These are phyloP conservation scores for grape (Vitis vinifera) DNA, from an alignment of 164 flowering plant species.

Conservation along the genomic window ASM3070453v1 NC_081819.1:13068501-13069000, in stretches of 20 bases:
- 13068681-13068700: too few relatives aligned
- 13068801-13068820: conserved; percentile 99
- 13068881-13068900: conserved; percentile 84
- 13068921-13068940: conserved; percentile 63
- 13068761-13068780: conserved; percentile 73
- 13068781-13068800: conserved; percentile 77
- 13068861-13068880: conserved; percentile 96
- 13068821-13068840: conserved; percentile 89
- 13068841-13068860: conserved; percentile 83
- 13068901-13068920: conserved; percentile 97
- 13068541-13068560: too few relatives aligned
- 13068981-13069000: neutral
- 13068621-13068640: too few relatives aligned
- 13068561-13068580: too few relatives aligned
- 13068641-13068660: too few relatives aligned
- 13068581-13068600: too few relatives aligned
- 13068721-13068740: neutral
- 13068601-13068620: too few relatives aligned
- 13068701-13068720: too few relatives aligned
- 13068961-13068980: neutral
- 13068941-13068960: neutral
- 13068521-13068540: too few relatives aligned
- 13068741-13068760: conserved; percentile 67
- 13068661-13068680: too few relatives aligned
- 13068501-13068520: too few relatives aligned